Base-by-base conservation (phyloP, 2,329 filamentous ascomycete species). In the Nothopassalora personata region DNA sequence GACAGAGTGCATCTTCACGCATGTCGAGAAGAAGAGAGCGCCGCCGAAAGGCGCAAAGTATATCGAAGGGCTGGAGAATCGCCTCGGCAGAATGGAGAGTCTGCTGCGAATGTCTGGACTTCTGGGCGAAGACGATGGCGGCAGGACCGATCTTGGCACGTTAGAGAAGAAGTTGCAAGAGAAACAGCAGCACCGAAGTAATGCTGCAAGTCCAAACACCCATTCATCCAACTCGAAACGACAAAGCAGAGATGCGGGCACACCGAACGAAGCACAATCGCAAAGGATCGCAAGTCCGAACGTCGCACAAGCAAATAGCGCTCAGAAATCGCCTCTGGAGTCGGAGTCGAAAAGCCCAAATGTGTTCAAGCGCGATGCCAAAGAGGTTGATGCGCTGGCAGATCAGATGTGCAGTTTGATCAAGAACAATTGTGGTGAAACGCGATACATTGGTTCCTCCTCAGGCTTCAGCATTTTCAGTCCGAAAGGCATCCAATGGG, bases 341-440 rank as follows among this genome's bases (percentile, higher is more conserved):
- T n/a, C 11, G 15, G 49, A 51, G 23, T n/a, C 11, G 5, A 51
- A 51, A 34, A 31, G 49, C n/a, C 60, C 63, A 4, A 52, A 60
- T 23, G 57, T 50, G 5, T 57, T 53, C 48, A 52, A 30, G 46
- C 50, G 51, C 18, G 56, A 61, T 56, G 46, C 52, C 4, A 58
- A 60, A 30, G 63, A 63, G 53, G 58, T 60, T 30, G 60, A 58
- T 46, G 55, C 86, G 1, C 76, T 99, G 58, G 96, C 93, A 0
- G 94, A 99, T 76, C 94, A 97, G 88, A 97, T 99, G 94, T 97
- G 93, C 75, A 97, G 92, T 2, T 78, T 99, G 33, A 92, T 99
- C 31, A 97, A 93, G 1, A 97, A 96, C 71, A 91, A 93, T 67
- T 89, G 86, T 63, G 94, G 94, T 56, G 94, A 99, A 78, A 97